Evolutionary conservation across 768 basidiomycete species (phyloP).

Genomic region (Stropharia rugosoannulata): DNA sequence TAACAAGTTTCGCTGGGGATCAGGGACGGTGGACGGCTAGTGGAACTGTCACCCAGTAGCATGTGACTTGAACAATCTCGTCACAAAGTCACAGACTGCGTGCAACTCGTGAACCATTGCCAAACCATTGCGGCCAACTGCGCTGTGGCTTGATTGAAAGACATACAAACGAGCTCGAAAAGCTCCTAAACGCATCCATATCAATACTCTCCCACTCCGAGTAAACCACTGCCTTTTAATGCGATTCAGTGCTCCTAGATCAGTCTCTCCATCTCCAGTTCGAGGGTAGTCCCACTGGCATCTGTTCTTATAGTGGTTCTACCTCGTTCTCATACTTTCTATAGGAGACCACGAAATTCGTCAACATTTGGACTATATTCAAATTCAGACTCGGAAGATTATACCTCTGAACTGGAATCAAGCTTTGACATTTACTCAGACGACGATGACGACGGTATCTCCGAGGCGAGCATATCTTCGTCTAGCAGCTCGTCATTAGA

Average conservation of each 20-base stretch:
- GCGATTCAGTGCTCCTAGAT: conserved; percentile 56
- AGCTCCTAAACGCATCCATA: neutral
- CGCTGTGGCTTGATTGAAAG: no score
- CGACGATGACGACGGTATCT: conserved; percentile 24
- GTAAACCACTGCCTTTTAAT: conserved; percentile 23
- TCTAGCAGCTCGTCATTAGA: conserved; percentile 18
- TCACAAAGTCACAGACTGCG: no score
- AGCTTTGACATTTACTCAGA: conserved; percentile 39
- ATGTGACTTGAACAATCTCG: no score
- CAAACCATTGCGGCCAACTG: no score
- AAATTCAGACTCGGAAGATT: conserved; percentile 41
- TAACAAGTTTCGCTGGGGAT: no score
- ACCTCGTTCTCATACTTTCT: conserved; percentile 3
- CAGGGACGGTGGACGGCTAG: no score
- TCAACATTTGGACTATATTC: conserved; percentile 57
- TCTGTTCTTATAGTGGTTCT: neutral
- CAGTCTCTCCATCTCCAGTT: conserved; percentile 48
- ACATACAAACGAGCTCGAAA: no score
- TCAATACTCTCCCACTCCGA: neutral
- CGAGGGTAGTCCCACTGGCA: conserved; percentile 28
- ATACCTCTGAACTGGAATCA: conserved; percentile 28
- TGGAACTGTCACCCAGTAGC: no score
- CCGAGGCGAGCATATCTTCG: conserved; percentile 18
- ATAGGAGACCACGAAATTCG: conserved; percentile 34
- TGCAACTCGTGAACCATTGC: no score